Evolutionary conservation across 2,329 filamentous ascomycete species (phyloP).

Genomic region (Paracamarosporium sp.): DNA sequence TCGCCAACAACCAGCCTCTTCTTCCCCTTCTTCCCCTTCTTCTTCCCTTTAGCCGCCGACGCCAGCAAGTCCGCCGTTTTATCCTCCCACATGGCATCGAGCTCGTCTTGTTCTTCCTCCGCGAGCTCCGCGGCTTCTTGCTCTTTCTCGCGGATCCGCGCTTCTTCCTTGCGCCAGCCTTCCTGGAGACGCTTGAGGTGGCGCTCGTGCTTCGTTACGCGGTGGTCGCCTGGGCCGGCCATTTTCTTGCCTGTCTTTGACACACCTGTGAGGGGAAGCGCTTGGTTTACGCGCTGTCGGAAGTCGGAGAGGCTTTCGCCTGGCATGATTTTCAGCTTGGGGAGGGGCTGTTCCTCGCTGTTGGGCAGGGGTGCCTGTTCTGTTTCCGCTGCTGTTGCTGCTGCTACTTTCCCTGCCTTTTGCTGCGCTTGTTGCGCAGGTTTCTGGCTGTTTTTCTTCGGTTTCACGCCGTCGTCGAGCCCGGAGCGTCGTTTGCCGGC

Average conservation of each 20-base stretch:
- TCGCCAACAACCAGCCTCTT: conserved; percentile 59
- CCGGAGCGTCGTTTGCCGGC: conserved; percentile 64
- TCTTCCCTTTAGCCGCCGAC: conserved; percentile 57
- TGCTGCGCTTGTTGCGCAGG: conserved; percentile 8
- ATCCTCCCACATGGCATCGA: conserved; percentile 69
- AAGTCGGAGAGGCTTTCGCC: conserved; percentile 87
- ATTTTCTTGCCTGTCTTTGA: conserved; percentile 67
- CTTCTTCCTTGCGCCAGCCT: conserved; percentile 64
- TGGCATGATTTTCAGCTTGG: conserved; percentile 71
- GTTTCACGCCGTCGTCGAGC: conserved; percentile 71
- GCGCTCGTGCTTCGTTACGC: conserved; percentile 80
- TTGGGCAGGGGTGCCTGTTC: conserved; percentile 21
- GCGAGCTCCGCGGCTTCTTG: conserved; percentile 78
- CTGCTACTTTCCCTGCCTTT: neutral
- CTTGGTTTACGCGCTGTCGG: conserved; percentile 80
- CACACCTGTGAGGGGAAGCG: conserved; percentile 77
- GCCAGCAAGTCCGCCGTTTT: conserved; percentile 69
- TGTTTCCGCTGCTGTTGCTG: conserved; percentile 14
- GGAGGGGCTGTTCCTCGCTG: conserved; percentile 46
- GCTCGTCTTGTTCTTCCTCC: conserved; percentile 64
- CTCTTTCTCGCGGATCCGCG: conserved; percentile 71
- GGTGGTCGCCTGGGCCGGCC: conserved; percentile 69
- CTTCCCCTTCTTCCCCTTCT: conserved; percentile 57
- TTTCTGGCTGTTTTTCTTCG: conserved; percentile 52
- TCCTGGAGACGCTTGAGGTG: conserved; percentile 70